Evolutionary conservation across 805 yeast species (phyloP), one percentile per base, ranked within the genome.

Genomic region (Tetrapisispora taiwanensis): DNA sequence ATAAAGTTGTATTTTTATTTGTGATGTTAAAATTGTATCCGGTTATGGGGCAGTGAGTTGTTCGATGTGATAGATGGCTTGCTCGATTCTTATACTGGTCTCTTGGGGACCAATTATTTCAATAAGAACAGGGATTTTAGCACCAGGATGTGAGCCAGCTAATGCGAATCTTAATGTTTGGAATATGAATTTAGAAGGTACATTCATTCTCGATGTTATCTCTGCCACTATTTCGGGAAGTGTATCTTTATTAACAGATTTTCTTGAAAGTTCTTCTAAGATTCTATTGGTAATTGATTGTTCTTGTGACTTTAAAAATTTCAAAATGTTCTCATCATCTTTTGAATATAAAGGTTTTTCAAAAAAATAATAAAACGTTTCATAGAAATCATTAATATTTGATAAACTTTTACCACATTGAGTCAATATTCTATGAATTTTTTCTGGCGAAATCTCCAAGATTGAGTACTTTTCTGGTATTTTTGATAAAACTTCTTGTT

Each of bases 141-240:
- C 66, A 0, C 96, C 95, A 0, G 95, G 71, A 4, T 69, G 68
- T 7, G 79, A 75, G 0, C 85, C 94, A 13, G 85, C 72, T 20
- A 87, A 58, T 0, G 89, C 89, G 50, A 70, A 79, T 45, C 96
- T 68, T 13, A 84, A 54, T 0, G 78, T 53, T 52, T 75, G 77
- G 55, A 76, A 83, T 1, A 84, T 60, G 1, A 67, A 59, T 45
- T 69, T 73, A 20, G 55, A 53, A 7, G 53, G 47, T 1, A 52
- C 24, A 1, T 48, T 37, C 2, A 43, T 13, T 24, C 48, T 47
- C 10, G 30, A 7, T 5, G 7, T 13, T 14, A 42, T 26, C 4
- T 9, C 14, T 5, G 34, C 10, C 10, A 45, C 30, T 17, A 44
- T 15, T 12, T 53, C 50, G 34, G 46, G 30, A 24, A 42, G 9